Evolutionary conservation across 495 filamentous ascomycete species (phyloP).

Genomic region (Lentithecium fluviatile): DNA sequence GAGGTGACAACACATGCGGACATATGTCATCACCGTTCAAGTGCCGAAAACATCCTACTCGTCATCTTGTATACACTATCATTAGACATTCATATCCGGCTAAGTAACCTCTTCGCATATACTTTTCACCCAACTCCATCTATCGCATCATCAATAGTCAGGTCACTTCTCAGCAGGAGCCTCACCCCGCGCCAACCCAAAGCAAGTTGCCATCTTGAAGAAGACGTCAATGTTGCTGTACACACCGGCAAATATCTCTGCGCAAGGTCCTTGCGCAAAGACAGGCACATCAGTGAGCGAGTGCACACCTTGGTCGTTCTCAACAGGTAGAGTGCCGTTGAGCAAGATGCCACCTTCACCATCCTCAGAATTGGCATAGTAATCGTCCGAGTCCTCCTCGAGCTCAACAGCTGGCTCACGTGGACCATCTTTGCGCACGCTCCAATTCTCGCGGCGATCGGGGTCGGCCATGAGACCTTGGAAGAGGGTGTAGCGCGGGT

Average conservation of each 20-base stretch:
- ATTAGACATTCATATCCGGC: too few relatives aligned
- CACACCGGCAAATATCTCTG: conserved; percentile 66
- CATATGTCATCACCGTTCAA: too few relatives aligned
- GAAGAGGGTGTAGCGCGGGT: conserved; percentile 71
- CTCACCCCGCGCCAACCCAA: conserved; percentile 49
- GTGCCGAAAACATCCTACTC: too few relatives aligned
- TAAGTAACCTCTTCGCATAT: too few relatives aligned
- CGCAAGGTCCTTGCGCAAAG: conserved; percentile 69
- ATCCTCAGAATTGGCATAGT: conserved; percentile 61
- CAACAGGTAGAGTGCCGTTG: conserved; percentile 65
- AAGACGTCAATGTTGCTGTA: conserved; percentile 71
- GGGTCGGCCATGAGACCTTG: conserved; percentile 63
- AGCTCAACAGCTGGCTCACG: conserved; percentile 55
- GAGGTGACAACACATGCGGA: too few relatives aligned
- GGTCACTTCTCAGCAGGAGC: background rate
- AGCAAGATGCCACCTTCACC: conserved; percentile 61
- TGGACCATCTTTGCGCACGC: conserved; percentile 49
- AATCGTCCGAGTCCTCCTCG: conserved; percentile 46
- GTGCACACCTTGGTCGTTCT: conserved; percentile 62
- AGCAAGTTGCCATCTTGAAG: conserved; percentile 66
- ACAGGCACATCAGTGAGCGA: conserved; percentile 73
- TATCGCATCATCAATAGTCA: too few relatives aligned
- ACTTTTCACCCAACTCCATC: too few relatives aligned
- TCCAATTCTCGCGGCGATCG: conserved; percentile 66
- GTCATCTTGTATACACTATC: too few relatives aligned